Evolutionary conservation across 202 grass and related monocot species (phyloP), one percentile per base, ranked within the genome.

Genomic region (Hordeum pubiflorum): DNA sequence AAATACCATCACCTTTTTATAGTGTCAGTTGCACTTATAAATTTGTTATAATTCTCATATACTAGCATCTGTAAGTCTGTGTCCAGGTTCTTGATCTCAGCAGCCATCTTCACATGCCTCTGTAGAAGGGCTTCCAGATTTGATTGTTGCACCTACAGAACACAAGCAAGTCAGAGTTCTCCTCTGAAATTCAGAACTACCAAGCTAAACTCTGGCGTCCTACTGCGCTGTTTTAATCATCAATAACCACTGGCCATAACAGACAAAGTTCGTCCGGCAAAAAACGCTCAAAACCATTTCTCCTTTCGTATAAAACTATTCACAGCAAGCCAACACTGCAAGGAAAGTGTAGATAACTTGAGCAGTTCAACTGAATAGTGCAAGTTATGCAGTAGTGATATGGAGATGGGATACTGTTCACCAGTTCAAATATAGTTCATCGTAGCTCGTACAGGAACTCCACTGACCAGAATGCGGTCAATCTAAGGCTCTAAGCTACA

Each of bases 11-110:
- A 91, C 89, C 92, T 99, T 91, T 96, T 99, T 55, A 99, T 99
- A 76, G 96, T 99, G 64, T 96, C 96, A 39, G 96, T 99, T 37
- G 96, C 96, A 81, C 87, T 91, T 60, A 99, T 99, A 81, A 99
- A 99, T 78, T 96, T 99, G 87, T 99, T 99, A 84, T 99, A 99
- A 67, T 99, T 99, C 75, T 99, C 96, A 85, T 99, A 99, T 34
- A 99, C 96, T 63, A 99, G 78, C 92, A 99, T 99, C 78, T 99
- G 96, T 78, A 98, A 90, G 66, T 99, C 96, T 82, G 92, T 99
- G 83, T 99, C 96, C 64, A 99, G 92, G 77, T 99, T 99, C 85
- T 99, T 99, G 72, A 99, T 99, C 89, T 99, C 92, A 18, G 96
- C 89, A 32, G 92, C 92, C 92, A 99, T 99, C 65, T 99, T 91